Percentiles rank a stretch among this genome's conserved stretches.
Conservation (phyloP, 2,329 filamentous ascomycete genomes). For the Rugonectria rugulosa region DNA sequence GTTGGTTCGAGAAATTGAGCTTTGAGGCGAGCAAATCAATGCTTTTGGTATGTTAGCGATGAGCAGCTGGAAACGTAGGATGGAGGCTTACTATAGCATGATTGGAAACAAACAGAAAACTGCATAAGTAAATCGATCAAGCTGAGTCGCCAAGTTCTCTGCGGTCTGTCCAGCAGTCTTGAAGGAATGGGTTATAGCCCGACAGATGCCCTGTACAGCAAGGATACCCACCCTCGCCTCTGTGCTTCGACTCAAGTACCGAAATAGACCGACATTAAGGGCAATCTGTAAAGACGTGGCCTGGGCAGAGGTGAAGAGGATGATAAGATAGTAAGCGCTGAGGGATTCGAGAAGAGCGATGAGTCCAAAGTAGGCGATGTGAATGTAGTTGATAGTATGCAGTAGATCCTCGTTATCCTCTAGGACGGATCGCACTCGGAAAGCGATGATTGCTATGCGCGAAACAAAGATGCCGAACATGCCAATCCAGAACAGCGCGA, state of each 20-base stretch:
- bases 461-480: constrained; percentile 58
- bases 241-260: constrained; percentile 45
- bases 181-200: constrained; percentile 47
- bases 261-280: constrained; percentile 43
- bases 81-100: constrained; percentile 49
- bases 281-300: constrained; percentile 23
- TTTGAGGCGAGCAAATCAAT: constrained; percentile 46
- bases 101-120: constrained; percentile 50
- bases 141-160: constrained; percentile 44
- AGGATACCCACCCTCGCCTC: constrained; percentile 46
- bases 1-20: constrained; percentile 29
- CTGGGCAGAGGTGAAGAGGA: constrained; percentile 42
- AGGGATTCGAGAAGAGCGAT: constrained; percentile 48
- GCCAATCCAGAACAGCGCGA: constrained; percentile 62
- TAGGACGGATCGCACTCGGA: constrained; percentile 41
- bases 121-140: constrained; percentile 50
- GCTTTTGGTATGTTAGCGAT: no score
- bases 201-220: constrained; percentile 44
- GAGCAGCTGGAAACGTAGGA: no score
- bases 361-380: constrained; percentile 48
- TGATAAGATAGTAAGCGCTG: constrained; percentile 47
- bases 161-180: constrained; percentile 46
- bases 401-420: constrained; percentile 27
- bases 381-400: constrained; percentile 44
- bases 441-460: constrained; percentile 47